These are phyloP conservation scores for Phalaenopsis aphrodite DNA, from an alignment of 106 monocot genomes.

Conservation along the genomic window DNA sequence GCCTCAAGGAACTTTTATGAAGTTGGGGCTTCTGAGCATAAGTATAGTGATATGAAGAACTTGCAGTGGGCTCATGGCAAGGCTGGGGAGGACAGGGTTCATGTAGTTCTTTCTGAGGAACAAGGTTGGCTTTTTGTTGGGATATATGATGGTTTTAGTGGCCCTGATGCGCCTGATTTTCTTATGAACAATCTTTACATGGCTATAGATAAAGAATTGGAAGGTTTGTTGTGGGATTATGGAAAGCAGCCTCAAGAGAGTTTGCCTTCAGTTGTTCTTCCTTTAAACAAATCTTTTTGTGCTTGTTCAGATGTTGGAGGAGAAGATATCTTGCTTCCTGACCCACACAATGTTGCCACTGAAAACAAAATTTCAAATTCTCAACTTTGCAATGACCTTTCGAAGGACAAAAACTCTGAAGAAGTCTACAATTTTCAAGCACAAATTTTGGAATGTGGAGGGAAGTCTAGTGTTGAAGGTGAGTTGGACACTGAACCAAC, in stretches of 20 bases:
- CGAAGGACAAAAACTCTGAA: conserved; percentile 4
- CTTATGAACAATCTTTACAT: conserved; percentile 88
- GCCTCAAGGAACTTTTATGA: conserved; percentile 19
- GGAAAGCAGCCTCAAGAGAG: conserved; percentile 34
- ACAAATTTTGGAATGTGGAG: background rate
- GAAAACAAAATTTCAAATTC: conserved; percentile 13
- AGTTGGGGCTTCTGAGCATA: conserved; percentile 55
- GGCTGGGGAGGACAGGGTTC: conserved; percentile 94
- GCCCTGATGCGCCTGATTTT: conserved; percentile 95
- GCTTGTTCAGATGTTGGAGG: conserved; percentile 11
- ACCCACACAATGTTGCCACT: conserved; percentile 10
- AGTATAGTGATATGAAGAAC: conserved; percentile 56
- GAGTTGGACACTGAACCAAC: conserved; percentile 3
- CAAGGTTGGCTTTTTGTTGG: conserved; percentile 98
- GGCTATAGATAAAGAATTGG: conserved; percentile 87
- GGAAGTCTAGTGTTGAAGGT: background rate
- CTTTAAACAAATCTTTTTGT: conserved; percentile 12
- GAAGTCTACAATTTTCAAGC: conserved; percentile 4
- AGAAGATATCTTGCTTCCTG: conserved; percentile 8
- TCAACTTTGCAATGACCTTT: conserved; percentile 13
- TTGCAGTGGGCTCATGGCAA: conserved; percentile 99
- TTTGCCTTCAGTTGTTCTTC: conserved; percentile 11
- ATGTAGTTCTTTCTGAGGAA: conserved; percentile 95
- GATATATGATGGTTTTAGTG: conserved; percentile 97
- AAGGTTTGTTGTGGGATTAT: conserved; percentile 94